phyloP scores from a whole-genome alignment of 768 basidiomycete species.

The Amanita fuliginea region DNA sequence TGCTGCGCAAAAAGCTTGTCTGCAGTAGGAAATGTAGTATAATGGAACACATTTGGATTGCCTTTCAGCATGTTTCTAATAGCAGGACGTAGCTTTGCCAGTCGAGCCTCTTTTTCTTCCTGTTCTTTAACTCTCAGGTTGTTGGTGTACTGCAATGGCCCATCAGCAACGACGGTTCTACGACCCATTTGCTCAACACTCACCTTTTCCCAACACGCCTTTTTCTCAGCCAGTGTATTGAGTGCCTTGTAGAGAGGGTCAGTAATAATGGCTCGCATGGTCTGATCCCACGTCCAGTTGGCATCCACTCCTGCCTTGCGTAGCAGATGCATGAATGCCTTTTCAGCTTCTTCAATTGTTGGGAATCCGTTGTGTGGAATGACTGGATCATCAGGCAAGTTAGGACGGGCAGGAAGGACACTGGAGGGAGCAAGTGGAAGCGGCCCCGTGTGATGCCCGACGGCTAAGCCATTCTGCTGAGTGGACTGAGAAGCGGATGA shows the following conservation, averaged over 20 bases:
- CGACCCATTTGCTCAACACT: constrained; percentile 10
- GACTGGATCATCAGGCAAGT: constrained; percentile 76
- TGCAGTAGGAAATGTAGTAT: constrained; percentile 84
- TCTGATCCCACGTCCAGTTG: constrained; percentile 96
- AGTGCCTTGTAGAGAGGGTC: constrained; percentile 95
- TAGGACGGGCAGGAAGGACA: constrained; percentile 62
- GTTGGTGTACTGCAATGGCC: constrained; percentile 53
- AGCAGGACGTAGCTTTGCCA: constrained; percentile 81
- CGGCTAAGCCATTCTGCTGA: constrained; percentile 39
- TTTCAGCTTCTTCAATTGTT: constrained; percentile 84
- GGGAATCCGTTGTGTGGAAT: constrained; percentile 86
- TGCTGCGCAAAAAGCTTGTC: constrained; percentile 80
- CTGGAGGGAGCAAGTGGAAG: constrained; percentile 52
- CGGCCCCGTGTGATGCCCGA: constrained; percentile 39
- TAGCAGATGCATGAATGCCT: constrained; percentile 86
- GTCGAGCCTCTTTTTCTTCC: constrained; percentile 74
- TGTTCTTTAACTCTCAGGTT: constrained; percentile 71
- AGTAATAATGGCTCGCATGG: constrained; percentile 96
- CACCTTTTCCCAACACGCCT: constrained; percentile 89
- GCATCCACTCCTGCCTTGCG: constrained; percentile 85
- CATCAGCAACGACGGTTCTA: constrained; percentile 4
- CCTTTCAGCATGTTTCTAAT: constrained; percentile 78
- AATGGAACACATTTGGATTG: constrained; percentile 83
- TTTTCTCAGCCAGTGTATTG: constrained; percentile 90
- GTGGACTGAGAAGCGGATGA: constrained; percentile 38